phyloP scores from a whole-genome alignment of 2,329 filamentous ascomycete species.

The Alternaria metachromatica region DNA sequence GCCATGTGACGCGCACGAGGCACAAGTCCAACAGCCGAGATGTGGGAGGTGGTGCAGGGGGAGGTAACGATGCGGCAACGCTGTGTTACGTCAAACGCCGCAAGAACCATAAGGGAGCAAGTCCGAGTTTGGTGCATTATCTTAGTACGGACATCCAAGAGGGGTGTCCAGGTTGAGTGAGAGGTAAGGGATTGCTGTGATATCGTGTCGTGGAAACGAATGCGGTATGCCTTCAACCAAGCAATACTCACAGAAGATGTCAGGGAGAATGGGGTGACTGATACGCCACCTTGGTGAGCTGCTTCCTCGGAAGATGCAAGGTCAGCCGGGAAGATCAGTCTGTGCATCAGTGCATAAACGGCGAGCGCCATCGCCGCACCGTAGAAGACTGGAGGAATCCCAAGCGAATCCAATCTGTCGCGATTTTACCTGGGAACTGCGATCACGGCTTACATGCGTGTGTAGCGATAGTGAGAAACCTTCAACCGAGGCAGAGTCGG shows the following conservation, averaged over 20 bases:
- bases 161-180: not conserved
- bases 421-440: not conserved
- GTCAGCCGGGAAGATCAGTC: slow-evolving; percentile 7
- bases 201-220: not conserved
- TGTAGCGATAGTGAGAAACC: not conserved
- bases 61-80: not conserved
- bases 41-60: slow-evolving; percentile 9
- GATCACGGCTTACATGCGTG: not conserved
- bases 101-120: not conserved
- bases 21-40: slow-evolving; percentile 1
- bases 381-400: slow-evolving; percentile 11
- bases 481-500: slow-evolving; percentile 7
- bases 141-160: not conserved
- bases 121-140: not conserved
- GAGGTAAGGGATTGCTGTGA: not conserved
- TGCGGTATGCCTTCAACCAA: not conserved
- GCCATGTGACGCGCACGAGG: slow-evolving; percentile 14
- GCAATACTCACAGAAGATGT: not conserved
- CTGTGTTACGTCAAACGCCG: not conserved
- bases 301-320: slow-evolving; percentile 8
- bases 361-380: not conserved
- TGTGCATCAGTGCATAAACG: slow-evolving; percentile 7
- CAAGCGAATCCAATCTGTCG: not conserved
- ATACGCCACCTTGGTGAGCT: slow-evolving; percentile 4
- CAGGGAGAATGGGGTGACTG: not conserved